Percentiles rank a stretch among this genome's conserved stretches.
These are phyloP conservation scores for Pisolithus microcarpus DNA, from an alignment of 768 basidiomycete genomes.

Conservation along the genomic window DNA sequence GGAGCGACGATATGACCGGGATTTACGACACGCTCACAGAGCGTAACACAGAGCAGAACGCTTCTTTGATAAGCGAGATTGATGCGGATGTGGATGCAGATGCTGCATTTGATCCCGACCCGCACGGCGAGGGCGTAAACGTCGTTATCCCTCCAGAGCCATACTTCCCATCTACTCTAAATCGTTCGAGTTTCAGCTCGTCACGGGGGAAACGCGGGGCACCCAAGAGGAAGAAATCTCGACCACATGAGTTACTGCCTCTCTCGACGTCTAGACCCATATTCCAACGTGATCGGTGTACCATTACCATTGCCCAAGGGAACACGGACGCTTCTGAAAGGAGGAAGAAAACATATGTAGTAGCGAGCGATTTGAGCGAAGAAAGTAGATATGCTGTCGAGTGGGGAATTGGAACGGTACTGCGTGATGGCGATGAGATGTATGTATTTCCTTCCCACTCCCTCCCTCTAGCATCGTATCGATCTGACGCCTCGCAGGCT, in stretches of 20 bases:
- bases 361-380: slow-evolving; percentile 92
- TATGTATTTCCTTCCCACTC: slow-evolving; percentile 19
- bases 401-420: slow-evolving; percentile 95
- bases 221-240: slow-evolving; percentile 54
- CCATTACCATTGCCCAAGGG: slow-evolving; percentile 83
- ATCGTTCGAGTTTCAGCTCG: slow-evolving; percentile 39
- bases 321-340: slow-evolving; percentile 57
- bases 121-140: slow-evolving; percentile 88
- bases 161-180: slow-evolving; percentile 71
- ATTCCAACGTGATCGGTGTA: slow-evolving; percentile 89
- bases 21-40: slow-evolving; percentile 76
- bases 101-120: slow-evolving; percentile 58
- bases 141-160: slow-evolving; percentile 80
- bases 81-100: slow-evolving; percentile 49
- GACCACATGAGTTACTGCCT: slow-evolving; percentile 55
- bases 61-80: slow-evolving; percentile 22
- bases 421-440: slow-evolving; percentile 92
- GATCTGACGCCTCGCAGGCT: slow-evolving; percentile 35
- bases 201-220: slow-evolving; percentile 24
- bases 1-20: slow-evolving; percentile 47
- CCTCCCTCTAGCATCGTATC: slow-evolving; percentile 1
- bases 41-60: slow-evolving; percentile 82
- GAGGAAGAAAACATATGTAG: slow-evolving; percentile 65
- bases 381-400: slow-evolving; percentile 94
- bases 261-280: slow-evolving; percentile 67